Base-by-base conservation (phyloP, 208 protist genomes). In the Porcisia deanei region DNA sequence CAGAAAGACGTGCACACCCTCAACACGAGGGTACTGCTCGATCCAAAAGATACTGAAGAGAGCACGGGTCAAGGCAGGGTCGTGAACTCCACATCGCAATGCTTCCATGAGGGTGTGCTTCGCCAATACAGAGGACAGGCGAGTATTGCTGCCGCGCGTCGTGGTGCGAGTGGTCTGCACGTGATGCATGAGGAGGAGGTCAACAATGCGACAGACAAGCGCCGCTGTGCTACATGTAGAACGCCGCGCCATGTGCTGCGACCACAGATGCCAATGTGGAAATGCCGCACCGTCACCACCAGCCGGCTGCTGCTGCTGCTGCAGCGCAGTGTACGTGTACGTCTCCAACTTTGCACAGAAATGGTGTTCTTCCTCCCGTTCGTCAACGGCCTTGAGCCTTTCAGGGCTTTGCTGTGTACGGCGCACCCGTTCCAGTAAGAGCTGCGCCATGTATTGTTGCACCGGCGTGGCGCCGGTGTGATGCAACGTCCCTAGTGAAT, bases 1-100 rank as follows among this genome's bases (percentile, higher is more conserved):
- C 39, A 96, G 83, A 70, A 94, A 94, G 3, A 73, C 80, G 77
- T 93, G 81, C 34, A 86, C 86, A 0, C 91, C 91, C 60, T 94
- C 86, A 9, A 90, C 76, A 5, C 81, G 79, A 22, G 7, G 52
- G 79, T 95, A 93, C 52, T 39, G 72, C 73, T 89, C 81, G 5
- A 43, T 39, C 86, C 87, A 92, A 75, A 90, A 92, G n/a, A 76
- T 70, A 1, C 75, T 49, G 69, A 92, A 95, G 49, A 90, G 77
- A 14, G 55, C 67, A 49, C 77, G 66, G 0, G 88, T 83, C 9
- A 84, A 74, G 20, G 30, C n/a, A 8, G 68, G 49, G 63, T 93
- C 75, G 54, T 82, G 69, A 34, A 89, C 85, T 37, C 82, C 82
- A 37, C 85, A 84, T 14, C 87, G 88, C 14, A 95, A 78, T 2